Conservation (phyloP, 805 yeast species). For the Candida nanaspora region DNA sequence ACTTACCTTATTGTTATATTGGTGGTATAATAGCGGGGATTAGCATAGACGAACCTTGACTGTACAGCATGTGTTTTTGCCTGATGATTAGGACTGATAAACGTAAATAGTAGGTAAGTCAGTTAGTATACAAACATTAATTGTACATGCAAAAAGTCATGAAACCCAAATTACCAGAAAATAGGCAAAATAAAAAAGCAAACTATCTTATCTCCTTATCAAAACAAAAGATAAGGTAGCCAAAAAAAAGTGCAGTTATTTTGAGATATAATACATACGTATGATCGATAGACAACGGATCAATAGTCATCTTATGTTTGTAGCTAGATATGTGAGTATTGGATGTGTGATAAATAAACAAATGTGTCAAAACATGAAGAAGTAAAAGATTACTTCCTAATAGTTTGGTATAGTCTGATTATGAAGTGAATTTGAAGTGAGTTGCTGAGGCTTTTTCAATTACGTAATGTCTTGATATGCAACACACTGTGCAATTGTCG, state of each 20-base stretch:
- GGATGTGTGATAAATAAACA: too few relatives aligned
- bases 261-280: not conserved
- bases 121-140: too few relatives aligned
- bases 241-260: not conserved
- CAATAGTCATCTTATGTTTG: constrained; percentile 1
- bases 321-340: too few relatives aligned
- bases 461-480: not conserved
- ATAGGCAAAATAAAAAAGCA: too few relatives aligned
- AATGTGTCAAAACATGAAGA: too few relatives aligned
- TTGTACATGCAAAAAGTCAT: too few relatives aligned
- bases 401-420: too few relatives aligned
- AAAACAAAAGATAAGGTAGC: not conserved
- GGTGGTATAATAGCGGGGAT: constrained; percentile 20
- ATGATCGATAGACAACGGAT: not conserved
- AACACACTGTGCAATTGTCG: not conserved
- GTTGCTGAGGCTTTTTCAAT: not conserved
- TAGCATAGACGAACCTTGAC: constrained; percentile 13
- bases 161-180: too few relatives aligned
- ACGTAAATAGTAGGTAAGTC: too few relatives aligned
- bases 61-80: not conserved
- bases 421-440: not conserved
- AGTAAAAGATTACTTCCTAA: too few relatives aligned
- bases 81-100: not conserved
- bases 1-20: constrained; percentile 30
- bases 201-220: too few relatives aligned